Base-by-base conservation (phyloP, 192 early-diverging fungal species). In the Backusella tarrabulga region DNA sequence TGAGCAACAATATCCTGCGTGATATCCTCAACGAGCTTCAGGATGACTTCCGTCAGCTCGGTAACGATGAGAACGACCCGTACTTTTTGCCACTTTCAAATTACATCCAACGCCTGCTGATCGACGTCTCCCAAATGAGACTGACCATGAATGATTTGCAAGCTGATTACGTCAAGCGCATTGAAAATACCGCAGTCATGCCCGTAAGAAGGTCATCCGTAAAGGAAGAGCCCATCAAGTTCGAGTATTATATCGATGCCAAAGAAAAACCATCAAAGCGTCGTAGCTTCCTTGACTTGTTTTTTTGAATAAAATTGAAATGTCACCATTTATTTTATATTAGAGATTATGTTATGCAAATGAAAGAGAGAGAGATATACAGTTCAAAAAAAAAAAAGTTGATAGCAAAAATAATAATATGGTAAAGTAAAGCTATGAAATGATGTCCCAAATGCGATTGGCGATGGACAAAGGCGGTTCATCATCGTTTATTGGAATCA, bases 121-220 rank as follows among this genome's bases (percentile, higher is more conserved):
- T 77, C 1, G 87, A 90, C 70, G 83, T 88, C 67, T 84, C 85
- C 32, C 79, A 86, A 9, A 72, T 88, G 36, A 73, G 85, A 23
- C 85, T 86, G 75, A 88, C 87, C 3, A 79, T 88, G 74, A 90
- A 90, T 81, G 86, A 90, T 42, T 72, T 90, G n/a, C 89, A 90
- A 60, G 84, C 86, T 15, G 85, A 83, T 26, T 88, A 90, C 79
- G 86, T 90, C 19, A 86, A 74, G 15, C 87, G 88, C 46, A 85
- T 90, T 21, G 87, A 88, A 63, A 86, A 68, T 83, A 78, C 68
- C 69, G 81, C 26, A 23, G n/a, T 54, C 3, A 4, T 63, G 4
- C 56, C 56, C 12, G 26, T 12, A 26, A 63, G 54, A n/a, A 54
- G 54, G 19, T 8, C 54, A 63, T 29, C 56, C 1, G 11, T 63